Conservation (phyloP, 139 green algal species). For the Protoeuglena noctilucae region DNA sequence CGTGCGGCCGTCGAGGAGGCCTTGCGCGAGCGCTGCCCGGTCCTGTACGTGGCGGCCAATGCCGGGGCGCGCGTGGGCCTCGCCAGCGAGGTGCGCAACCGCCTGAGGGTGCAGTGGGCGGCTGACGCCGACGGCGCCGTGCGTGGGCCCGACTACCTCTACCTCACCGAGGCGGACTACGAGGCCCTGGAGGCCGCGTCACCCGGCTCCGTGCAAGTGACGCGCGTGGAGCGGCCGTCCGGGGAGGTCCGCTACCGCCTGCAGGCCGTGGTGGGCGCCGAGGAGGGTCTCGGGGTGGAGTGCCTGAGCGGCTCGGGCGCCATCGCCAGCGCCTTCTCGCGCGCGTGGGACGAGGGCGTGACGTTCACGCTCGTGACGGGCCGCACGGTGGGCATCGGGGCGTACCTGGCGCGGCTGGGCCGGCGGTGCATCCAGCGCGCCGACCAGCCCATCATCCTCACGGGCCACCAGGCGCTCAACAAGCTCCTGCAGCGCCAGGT, state of each 20-base stretch:
- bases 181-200: slow-evolving; percentile 7
- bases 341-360: slow-evolving; percentile 73
- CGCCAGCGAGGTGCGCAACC: slow-evolving; percentile 66
- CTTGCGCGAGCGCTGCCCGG: slow-evolving; percentile 52
- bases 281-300: slow-evolving; percentile 95
- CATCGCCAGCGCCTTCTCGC: slow-evolving; percentile 62
- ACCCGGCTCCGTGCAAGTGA: not conserved
- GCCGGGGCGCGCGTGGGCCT: slow-evolving; percentile 78
- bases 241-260: slow-evolving; percentile 35
- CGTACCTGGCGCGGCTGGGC: slow-evolving; percentile 92
- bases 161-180: slow-evolving; percentile 74
- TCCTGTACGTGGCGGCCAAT: slow-evolving; percentile 94
- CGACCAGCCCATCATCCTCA: slow-evolving; percentile 97
- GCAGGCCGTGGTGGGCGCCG: slow-evolving; percentile 75
- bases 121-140: slow-evolving; percentile 35
- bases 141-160: slow-evolving; percentile 83
- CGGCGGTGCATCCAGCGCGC: slow-evolving; percentile 65
- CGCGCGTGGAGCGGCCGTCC: slow-evolving; percentile 3
- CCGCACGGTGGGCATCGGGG: slow-evolving; percentile 90
- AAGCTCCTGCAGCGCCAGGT: slow-evolving; percentile 90
- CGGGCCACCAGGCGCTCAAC: slow-evolving; percentile 91
- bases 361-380: slow-evolving; percentile 83
- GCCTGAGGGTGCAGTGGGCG: slow-evolving; percentile 32
- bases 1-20: slow-evolving; percentile 60
- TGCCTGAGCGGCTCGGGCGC: slow-evolving; percentile 84